A percentile compares a stretch with the other conserved stretches of the same genome.
Evolutionary conservation across 2,329 filamentous ascomycete genomes (phyloP).

Genomic region (Emericellopsis cladophorae): DNA sequence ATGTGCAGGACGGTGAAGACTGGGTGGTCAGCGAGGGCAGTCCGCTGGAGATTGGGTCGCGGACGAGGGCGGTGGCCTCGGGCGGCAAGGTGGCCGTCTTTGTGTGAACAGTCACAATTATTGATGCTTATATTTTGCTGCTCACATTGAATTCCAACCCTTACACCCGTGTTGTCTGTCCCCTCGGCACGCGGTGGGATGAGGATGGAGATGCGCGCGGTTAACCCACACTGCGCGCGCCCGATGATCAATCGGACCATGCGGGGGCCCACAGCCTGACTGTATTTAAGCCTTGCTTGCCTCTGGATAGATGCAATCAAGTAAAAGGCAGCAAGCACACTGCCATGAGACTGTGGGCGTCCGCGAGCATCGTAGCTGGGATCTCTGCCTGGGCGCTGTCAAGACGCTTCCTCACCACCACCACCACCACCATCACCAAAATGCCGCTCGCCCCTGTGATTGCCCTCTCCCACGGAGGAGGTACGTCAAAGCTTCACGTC

Average conservation of each 20-base stretch:
- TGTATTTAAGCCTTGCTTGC: no score
- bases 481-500: conserved; percentile 11
- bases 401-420: conserved; percentile 1
- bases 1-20: conserved; percentile 23
- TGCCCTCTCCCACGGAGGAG: conserved; percentile 36
- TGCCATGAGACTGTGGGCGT: not conserved
- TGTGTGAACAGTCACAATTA: conserved; percentile 12
- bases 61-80: conserved; percentile 38
- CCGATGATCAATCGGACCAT: no score
- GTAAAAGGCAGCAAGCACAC: no score
- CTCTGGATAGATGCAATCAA: no score
- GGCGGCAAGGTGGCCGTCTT: conserved; percentile 21
- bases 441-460: conserved; percentile 31
- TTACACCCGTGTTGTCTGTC: no score
- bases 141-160: no score
- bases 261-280: no score
- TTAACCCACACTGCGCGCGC: no score
- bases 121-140: not conserved
- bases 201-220: no score
- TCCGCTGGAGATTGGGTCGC: conserved; percentile 45
- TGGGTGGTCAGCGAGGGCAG: conserved; percentile 53
- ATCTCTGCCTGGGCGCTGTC: not conserved
- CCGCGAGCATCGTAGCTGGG: not conserved
- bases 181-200: no score
- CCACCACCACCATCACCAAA: conserved; percentile 4